Evolutionary conservation across 73 alveolate genomes (phyloP).

Genomic region (Tetrahymena borealis): DNA sequence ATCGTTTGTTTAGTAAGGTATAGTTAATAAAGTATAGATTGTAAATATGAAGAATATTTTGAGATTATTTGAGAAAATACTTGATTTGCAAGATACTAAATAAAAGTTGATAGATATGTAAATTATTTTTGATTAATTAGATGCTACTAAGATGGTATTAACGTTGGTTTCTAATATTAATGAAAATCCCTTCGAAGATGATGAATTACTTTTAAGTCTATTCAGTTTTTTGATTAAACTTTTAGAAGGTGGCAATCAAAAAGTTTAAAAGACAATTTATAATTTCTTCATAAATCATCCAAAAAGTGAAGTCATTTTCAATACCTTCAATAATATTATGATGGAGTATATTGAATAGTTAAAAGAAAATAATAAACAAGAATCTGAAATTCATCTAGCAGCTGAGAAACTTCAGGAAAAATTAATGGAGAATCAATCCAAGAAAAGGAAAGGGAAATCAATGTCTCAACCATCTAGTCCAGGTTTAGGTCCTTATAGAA

Average conservation of each 20-base stretch:
- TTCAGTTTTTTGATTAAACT: slow-evolving; percentile 28
- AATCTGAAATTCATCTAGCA: not conserved
- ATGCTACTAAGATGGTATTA: slow-evolving; percentile 31
- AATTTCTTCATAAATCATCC: slow-evolving; percentile 12
- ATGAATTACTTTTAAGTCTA: not conserved
- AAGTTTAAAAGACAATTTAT: slow-evolving; percentile 30
- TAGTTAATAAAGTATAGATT: not conserved
- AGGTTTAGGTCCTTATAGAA: not conserved
- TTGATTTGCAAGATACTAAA: not conserved
- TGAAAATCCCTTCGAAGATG: slow-evolving; percentile 28
- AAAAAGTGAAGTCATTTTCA: slow-evolving; percentile 15
- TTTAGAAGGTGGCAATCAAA: slow-evolving; percentile 25
- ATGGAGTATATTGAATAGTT: slow-evolving; percentile 18
- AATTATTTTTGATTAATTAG: slow-evolving; percentile 14
- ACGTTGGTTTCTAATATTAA: slow-evolving; percentile 22
- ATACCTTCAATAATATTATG: slow-evolving; percentile 11
- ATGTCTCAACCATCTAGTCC: not conserved
- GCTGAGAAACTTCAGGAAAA: not conserved
- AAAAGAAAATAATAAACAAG: slow-evolving; percentile 23
- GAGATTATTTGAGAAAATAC: slow-evolving; percentile 12
- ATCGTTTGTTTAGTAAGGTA: slow-evolving; percentile 13
- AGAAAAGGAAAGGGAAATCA: not conserved
- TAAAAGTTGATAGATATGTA: slow-evolving; percentile 17
- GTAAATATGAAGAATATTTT: slow-evolving; percentile 11
- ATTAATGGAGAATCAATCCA: not conserved